Base-by-base conservation (phyloP, 768 basidiomycete species). In the Polyporus arcularius region DNA sequence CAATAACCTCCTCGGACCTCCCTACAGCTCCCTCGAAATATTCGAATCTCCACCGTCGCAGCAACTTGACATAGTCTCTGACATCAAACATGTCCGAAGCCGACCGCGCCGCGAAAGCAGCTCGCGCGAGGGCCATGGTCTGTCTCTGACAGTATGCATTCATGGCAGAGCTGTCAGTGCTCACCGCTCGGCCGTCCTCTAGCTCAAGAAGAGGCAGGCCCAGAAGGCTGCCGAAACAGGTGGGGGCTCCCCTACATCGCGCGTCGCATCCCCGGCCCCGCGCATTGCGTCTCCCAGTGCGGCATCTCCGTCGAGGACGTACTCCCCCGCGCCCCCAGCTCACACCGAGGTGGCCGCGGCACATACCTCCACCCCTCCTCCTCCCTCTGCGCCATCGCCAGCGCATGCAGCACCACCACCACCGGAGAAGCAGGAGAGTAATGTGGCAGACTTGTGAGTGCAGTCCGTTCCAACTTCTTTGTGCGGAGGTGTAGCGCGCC, bases 181-280 rank as follows among this genome's bases (percentile, higher is more conserved):
- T 60, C 32, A 56, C 43, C 28, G 42, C 39, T 48, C 32, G 40
- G 54, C 53, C n/a, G 49, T 56, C 52, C 43, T 41, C 35, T 73
- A 93, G 90, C 81, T 93, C 72, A 91, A 92, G 80, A 91, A 90
- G 74, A 83, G 88, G 60, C 89, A 90, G 65, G 86, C 89, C 65
- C 87, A 86, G 67, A 91, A 90, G 73, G 78, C 79, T 42, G 78
- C 77, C 49, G 83, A 60, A 26, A 47, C 49, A 2, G 58, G 54
- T 16, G 54, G 54, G 10, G 39, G 54, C 3, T 14, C 57, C 2
- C 38, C 58, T 1, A 41, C 57, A 0, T 55, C 62, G 79, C 53
- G 72, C 73, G 65, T 53, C 30, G 50, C 67, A 4, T 57, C 66
- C 4, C 50, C 67, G 0, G 57, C 68, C 40, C 65, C 64, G 31